Base-by-base conservation (phyloP, 768 basidiomycete species). In the Leccinum barrowsii region DNA sequence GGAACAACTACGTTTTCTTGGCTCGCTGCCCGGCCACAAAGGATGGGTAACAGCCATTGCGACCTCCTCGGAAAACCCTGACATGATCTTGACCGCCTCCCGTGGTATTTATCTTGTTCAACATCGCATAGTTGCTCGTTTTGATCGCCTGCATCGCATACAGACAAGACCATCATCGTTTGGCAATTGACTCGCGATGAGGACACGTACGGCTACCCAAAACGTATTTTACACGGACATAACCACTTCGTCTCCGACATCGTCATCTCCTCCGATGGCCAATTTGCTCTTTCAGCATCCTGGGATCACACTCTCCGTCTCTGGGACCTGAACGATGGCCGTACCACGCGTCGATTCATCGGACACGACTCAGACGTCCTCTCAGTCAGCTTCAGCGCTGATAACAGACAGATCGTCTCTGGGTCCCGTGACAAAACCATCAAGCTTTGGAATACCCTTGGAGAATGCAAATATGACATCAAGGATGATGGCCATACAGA, bases 221-320 rank as follows among this genome's bases (percentile, higher is more conserved):
- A 98, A 82, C 88, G 90, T 73, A 92, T 98, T 70, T 89, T 99
- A 60, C 90, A 93, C 74, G 96, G 97, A 62, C 97, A 99, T 83
- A 98, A 98, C 80, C 96, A 97, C 82, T 98, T 98, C 74, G 95
- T 98, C 59, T 98, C 94, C 42, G 95, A 98, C 73, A 92, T 98
- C 67, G 96, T 97, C 69, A 95, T 98, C 75, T 98, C 96, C 59
- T 97, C 96, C 60, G 97, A 99, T 74, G 97, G 97, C 70, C 96
- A 98, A 80, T 98, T 98, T 76, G 96, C 97, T 49, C 89, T 99
- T 61, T 98, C 97, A 63, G 91, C 97, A 40, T 98, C 96, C 46
- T 98, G 97, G 97, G 97, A 99, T 80, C 96, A 98, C 82, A 98
- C 97, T 40, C 90, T 99, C 69, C 92, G 97, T 72, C 88, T 99